These are phyloP conservation scores for Fomitopsis betulina DNA, from an alignment of 1,284 basidiomycete genomes.

Conservation along the genomic window DNA sequence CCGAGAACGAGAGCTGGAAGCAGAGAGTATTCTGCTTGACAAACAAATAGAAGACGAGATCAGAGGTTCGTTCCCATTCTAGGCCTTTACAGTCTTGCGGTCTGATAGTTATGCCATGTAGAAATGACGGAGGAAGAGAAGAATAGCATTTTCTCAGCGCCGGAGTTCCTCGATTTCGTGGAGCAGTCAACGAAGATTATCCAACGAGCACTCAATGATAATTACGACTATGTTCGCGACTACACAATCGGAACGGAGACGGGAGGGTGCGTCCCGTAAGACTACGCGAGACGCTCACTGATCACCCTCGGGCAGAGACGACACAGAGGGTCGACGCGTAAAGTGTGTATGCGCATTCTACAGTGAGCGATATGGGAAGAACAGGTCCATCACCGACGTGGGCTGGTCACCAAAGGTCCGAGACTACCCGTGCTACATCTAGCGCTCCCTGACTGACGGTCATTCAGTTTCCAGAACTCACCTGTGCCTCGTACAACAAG, in stretches of 20 bases:
- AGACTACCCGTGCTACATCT: neutral
- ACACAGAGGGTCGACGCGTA: conserved; percentile 83
- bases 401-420: conserved; percentile 95
- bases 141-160: conserved; percentile 73
- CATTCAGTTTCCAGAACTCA: conserved; percentile 88
- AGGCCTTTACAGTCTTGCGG: neutral
- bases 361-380: conserved; percentile 85
- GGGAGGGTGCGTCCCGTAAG: conserved; percentile 49
- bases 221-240: conserved; percentile 95
- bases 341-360: conserved; percentile 87
- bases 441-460: conserved; percentile 7
- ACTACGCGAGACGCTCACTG: neutral
- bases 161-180: conserved; percentile 91
- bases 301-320: conserved; percentile 56
- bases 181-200: conserved; percentile 95
- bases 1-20: conserved; percentile 76
- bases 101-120: conserved; percentile 25
- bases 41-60: conserved; percentile 82
- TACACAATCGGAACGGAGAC: conserved; percentile 84
- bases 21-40: conserved; percentile 75
- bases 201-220: conserved; percentile 92
- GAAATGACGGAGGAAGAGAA: conserved; percentile 86
- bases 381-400: conserved; percentile 90
- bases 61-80: conserved; percentile 43
- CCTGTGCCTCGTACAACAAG: conserved; percentile 95